These are phyloP conservation scores for Emergomyces africanus DNA, from an alignment of 2,329 filamentous ascomycete species.

Conservation along the genomic window DNA sequence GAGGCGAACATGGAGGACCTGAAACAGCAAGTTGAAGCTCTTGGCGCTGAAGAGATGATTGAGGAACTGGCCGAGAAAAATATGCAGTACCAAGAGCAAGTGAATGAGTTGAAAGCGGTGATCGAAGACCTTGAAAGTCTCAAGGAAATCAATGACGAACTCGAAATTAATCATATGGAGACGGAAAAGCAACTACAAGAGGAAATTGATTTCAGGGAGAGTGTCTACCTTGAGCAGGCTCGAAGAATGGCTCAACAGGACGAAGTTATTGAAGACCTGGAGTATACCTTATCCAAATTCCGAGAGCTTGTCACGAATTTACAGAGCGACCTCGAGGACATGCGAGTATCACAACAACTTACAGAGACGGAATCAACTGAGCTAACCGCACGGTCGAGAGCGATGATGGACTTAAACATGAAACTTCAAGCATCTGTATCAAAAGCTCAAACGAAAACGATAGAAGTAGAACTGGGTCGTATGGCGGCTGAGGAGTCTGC, in stretches of 20 bases:
- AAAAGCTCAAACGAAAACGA: constrained; percentile 87
- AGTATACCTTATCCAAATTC: constrained; percentile 81
- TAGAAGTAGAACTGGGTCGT: constrained; percentile 75
- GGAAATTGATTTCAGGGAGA: constrained; percentile 80
- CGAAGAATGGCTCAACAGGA: constrained; percentile 65
- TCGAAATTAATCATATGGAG: constrained; percentile 85
- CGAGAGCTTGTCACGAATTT: constrained; percentile 75
- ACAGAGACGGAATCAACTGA: constrained; percentile 89
- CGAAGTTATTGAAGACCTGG: constrained; percentile 68
- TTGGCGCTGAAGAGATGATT: constrained; percentile 86
- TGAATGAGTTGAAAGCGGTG: constrained; percentile 67
- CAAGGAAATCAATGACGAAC: constrained; percentile 86
- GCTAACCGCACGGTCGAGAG: constrained; percentile 72
- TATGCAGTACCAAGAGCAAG: constrained; percentile 66
- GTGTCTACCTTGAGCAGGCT: constrained; percentile 67
- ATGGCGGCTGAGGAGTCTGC: constrained; percentile 80
- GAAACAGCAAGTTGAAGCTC: constrained; percentile 77
- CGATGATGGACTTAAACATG: constrained; percentile 94
- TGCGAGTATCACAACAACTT: constrained; percentile 81
- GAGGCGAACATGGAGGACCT: constrained; percentile 73
- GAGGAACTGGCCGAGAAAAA: constrained; percentile 84
- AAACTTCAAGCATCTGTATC: constrained; percentile 82
- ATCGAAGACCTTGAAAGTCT: constrained; percentile 81
- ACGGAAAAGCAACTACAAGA: constrained; percentile 90
- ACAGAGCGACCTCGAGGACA: constrained; percentile 79